Base-by-base conservation (phyloP, 73 alveolate species). In the Paraurostyla sp. region DNA sequence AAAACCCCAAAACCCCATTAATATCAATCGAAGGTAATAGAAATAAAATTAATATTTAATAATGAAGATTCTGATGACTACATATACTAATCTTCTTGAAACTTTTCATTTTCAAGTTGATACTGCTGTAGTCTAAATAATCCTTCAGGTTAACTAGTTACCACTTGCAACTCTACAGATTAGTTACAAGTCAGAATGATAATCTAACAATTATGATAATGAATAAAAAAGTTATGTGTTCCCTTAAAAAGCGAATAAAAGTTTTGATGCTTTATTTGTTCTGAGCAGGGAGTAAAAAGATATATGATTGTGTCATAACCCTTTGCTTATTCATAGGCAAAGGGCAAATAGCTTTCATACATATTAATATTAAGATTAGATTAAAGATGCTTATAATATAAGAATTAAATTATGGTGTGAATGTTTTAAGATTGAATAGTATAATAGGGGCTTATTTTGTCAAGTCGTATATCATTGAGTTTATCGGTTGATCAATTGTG, bases 41-140 rank as follows among this genome's bases (percentile, higher is more conserved):
- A n/a, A n/a, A n/a, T n/a, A n/a, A n/a, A n/a, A n/a, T n/a, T n/a
- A n/a, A n/a, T n/a, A n/a, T n/a, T n/a, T n/a, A n/a, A n/a, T n/a
- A n/a, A n/a, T n/a, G n/a, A n/a, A n/a, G n/a, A n/a, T n/a, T n/a
- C n/a, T n/a, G n/a, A n/a, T n/a, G n/a, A n/a, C n/a, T n/a, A n/a
- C n/a, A n/a, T n/a, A n/a, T 65, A 65, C 82, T 65, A 65, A 65
- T 65, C 82, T 58, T 65, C 82, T 65, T 65, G 82, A 65, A 58
- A 35, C 40, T 35, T 40, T 65, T 65, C 18, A 65, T 65, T 38
- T 36, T 65, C 82, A 65, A 16, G 82, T 65, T 65, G 82, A 65
- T n/a, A 65, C 82, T 65, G n/a, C 82, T 36, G 82, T 65, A 65
- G 82, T 38, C 82, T 16, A 65, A 22, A 65, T 15, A 38, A 65